A percentile compares a stretch with the other conserved stretches of the same genome.
Conservation (phyloP, 1,284 basidiomycete species). For the Austroboletus niveus region DNA sequence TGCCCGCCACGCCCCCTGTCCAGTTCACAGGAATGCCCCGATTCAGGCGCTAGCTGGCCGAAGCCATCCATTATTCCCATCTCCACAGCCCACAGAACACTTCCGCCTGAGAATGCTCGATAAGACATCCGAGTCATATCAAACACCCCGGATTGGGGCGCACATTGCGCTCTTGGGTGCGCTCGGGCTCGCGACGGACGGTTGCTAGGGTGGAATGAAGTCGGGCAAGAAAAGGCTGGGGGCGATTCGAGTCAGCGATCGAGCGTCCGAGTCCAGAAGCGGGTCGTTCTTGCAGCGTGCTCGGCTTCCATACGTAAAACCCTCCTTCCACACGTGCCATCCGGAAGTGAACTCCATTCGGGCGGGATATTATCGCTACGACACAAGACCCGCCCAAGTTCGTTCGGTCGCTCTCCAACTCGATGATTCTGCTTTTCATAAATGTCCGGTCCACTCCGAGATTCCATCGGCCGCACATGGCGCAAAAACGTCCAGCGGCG, state of each 20-base stretch:
- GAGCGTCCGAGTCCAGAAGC: constrained; percentile 27
- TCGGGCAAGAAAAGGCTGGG: constrained; percentile 6
- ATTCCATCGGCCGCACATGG: constrained; percentile 2
- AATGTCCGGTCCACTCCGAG: constrained; percentile 13
- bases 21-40: constrained; percentile 18
- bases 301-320: constrained; percentile 22
- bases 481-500: constrained; percentile 5
- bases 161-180: constrained; percentile 9
- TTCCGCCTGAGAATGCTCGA: constrained; percentile 24
- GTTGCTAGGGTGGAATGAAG: constrained; percentile 28
- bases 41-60: constrained; percentile 12
- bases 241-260: constrained; percentile 29
- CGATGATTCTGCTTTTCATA: constrained; percentile 7
- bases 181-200: constrained; percentile 8
- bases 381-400: constrained; percentile 18
- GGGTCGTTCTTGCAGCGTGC: constrained; percentile 23
- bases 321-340: constrained; percentile 23
- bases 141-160: constrained; percentile 16
- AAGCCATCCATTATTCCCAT: constrained; percentile 25
- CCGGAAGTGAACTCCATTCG: constrained; percentile 25
- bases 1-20: constrained; percentile 17
- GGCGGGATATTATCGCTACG: constrained; percentile 9
- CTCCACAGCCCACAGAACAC: constrained; percentile 22
- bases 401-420: constrained; percentile 7
- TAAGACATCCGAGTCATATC: constrained; percentile 13